A percentile compares a stretch with the other conserved stretches of the same genome.
Conservation (phyloP, 805 yeast genomes). For the Yarrowia osloensis region DNA sequence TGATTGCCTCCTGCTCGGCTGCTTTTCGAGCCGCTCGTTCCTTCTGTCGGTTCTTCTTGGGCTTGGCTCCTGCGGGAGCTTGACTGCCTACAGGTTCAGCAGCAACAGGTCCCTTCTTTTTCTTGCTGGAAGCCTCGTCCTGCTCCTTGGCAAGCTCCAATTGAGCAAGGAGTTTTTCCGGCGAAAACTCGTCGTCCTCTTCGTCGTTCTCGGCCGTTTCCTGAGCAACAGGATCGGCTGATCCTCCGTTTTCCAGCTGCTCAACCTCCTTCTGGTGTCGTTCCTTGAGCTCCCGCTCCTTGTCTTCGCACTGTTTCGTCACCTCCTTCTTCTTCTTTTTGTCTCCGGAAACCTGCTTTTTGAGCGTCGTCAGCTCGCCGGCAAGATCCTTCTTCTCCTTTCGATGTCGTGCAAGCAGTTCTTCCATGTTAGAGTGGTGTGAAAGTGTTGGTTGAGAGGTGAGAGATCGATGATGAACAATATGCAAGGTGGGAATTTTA, state of each 20-base stretch:
- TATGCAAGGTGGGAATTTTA: not conserved
- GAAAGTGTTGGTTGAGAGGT: not conserved
- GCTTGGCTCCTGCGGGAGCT: slow-evolving; percentile 2
- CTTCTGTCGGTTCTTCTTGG: slow-evolving; percentile 75
- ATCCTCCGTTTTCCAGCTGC: not conserved
- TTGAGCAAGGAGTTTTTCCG: slow-evolving; percentile 67
- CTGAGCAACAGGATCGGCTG: slow-evolving; percentile 30
- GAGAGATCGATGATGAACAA: too few species aligned
- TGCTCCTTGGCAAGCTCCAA: slow-evolving; percentile 47
- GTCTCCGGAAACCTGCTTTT: slow-evolving; percentile 74
- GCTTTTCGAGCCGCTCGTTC: slow-evolving; percentile 78
- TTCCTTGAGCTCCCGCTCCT: slow-evolving; percentile 58
- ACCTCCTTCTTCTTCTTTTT: slow-evolving; percentile 63
- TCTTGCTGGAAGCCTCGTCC: slow-evolving; percentile 31
- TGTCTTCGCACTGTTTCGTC: slow-evolving; percentile 55
- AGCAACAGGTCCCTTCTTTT: slow-evolving; percentile 8
- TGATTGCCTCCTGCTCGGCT: slow-evolving; percentile 62
- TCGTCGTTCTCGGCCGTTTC: slow-evolving; percentile 40
- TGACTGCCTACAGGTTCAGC: not conserved
- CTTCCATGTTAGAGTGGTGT: slow-evolving; percentile 38
- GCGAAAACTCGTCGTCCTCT: slow-evolving; percentile 56
- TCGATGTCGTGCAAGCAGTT: slow-evolving; percentile 60
- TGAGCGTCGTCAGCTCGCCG: slow-evolving; percentile 70
- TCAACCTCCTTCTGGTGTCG: slow-evolving; percentile 59
- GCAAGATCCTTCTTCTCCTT: slow-evolving; percentile 68